phyloP scores from a whole-genome alignment of 176 grass and related monocot genomes.

The Secale cereale region DNA sequence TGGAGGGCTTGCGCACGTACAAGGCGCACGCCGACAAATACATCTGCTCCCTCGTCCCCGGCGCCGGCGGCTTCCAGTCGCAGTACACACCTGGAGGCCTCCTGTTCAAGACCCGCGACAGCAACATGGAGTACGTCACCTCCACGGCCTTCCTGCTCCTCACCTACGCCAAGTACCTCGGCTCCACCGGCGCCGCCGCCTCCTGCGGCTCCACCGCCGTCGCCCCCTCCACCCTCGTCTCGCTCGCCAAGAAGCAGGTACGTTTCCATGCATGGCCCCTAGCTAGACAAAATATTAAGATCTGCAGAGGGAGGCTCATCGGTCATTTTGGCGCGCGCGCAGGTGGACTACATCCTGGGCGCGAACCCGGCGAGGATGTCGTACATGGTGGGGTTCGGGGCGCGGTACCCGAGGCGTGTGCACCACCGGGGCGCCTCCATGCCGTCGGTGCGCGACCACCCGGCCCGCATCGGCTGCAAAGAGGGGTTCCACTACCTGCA shows the following conservation, averaged over 20 bases:
- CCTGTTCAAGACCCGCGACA: constrained; percentile 60
- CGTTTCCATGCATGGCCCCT: too few relatives aligned
- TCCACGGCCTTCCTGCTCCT: constrained; percentile 72
- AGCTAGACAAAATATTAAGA: too few relatives aligned
- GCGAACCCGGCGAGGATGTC: constrained; percentile 45
- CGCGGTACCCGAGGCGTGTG: constrained; percentile 36
- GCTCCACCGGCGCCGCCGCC: background rate
- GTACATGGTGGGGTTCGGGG: constrained; percentile 64
- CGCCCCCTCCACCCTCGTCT: constrained; percentile 36
- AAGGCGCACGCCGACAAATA: constrained; percentile 75
- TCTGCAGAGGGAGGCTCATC: too few relatives aligned
- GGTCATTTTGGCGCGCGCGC: too few relatives aligned
- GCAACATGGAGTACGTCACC: constrained; percentile 95
- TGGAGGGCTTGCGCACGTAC: constrained; percentile 43
- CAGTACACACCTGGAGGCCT: constrained; percentile 71
- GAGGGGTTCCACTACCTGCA: constrained; percentile 53
- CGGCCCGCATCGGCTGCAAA: constrained; percentile 28
- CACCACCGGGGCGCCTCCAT: constrained; percentile 63
- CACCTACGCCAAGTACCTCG: constrained; percentile 66
- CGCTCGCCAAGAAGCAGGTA: constrained; percentile 50
- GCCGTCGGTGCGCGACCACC: constrained; percentile 51
- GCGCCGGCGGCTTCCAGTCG: constrained; percentile 47
- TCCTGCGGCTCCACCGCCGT: constrained; percentile 26
- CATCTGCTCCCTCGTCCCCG: constrained; percentile 63
- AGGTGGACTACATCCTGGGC: constrained; percentile 72